phyloP scores from a whole-genome alignment of 2,329 filamentous ascomycete genomes.

The Ophiostoma himal-ulmi region DNA sequence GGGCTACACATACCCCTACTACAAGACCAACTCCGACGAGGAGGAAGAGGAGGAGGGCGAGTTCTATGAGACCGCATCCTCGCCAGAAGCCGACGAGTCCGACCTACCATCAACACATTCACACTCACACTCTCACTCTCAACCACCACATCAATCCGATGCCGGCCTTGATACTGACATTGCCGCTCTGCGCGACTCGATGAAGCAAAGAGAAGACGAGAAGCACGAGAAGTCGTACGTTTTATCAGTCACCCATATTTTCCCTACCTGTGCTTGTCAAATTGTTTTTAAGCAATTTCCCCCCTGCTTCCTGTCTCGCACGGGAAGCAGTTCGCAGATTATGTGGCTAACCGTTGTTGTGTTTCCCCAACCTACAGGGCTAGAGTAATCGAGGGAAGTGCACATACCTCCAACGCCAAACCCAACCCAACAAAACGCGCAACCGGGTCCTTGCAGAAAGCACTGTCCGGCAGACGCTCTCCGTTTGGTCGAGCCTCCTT shows the following conservation, averaged over 20 bases:
- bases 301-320: background rate
- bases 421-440: constrained; percentile 26
- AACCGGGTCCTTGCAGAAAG: constrained; percentile 25
- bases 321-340: constrained; percentile 16
- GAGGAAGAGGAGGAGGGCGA: constrained; percentile 26
- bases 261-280: background rate
- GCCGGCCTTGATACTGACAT: constrained; percentile 45
- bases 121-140: background rate
- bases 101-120: constrained; percentile 2
- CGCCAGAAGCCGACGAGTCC: constrained; percentile 24
- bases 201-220: constrained; percentile 41
- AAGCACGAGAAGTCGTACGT: constrained; percentile 44
- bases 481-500: constrained; percentile 25
- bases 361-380: constrained; percentile 32
- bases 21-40: constrained; percentile 24
- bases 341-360: constrained; percentile 24
- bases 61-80: constrained; percentile 25
- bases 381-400: constrained; percentile 34
- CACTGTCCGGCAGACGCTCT: constrained; percentile 24
- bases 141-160: constrained; percentile 30
- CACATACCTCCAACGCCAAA: constrained; percentile 20
- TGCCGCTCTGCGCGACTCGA: constrained; percentile 43
- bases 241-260: background rate
- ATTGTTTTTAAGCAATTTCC: background rate
- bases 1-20: constrained; percentile 25